Conservation (phyloP, 2,329 filamentous ascomycete genomes). For the Hortaea sp. region DNA sequence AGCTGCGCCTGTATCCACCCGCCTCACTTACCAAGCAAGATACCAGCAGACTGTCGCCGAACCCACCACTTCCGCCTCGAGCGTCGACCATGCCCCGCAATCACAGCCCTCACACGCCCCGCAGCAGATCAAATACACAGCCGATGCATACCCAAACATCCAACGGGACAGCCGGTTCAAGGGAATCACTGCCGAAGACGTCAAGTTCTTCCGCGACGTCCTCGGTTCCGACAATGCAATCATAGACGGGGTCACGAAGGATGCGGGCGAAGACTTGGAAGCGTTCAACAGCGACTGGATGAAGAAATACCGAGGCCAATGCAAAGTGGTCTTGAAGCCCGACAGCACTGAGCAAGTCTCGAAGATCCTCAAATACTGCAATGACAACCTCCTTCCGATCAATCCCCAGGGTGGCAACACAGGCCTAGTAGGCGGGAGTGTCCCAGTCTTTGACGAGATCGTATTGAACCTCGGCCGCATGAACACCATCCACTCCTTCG, state of each 20-base stretch:
- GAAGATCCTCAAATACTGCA: conserved; percentile 87
- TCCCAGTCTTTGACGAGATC: conserved; percentile 97
- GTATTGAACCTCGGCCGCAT: conserved; percentile 83
- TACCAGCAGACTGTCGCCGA: conserved; percentile 18
- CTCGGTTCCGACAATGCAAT: conserved; percentile 70
- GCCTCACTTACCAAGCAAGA: conserved; percentile 16
- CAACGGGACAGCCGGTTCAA: conserved; percentile 69
- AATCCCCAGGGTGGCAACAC: conserved; percentile 97
- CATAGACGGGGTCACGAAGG: conserved; percentile 69
- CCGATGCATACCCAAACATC: conserved; percentile 75
- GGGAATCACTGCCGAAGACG: conserved; percentile 64
- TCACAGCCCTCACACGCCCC: conserved; percentile 15
- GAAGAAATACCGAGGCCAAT: conserved; percentile 92
- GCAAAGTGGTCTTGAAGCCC: conserved; percentile 78
- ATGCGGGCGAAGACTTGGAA: conserved; percentile 71
- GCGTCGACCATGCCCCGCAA: conserved; percentile 19
- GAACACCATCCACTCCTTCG: conserved; percentile 85
- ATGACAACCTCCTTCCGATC: conserved; percentile 81
- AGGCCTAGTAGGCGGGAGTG: conserved; percentile 85
- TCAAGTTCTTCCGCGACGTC: conserved; percentile 71
- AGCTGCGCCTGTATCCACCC: conserved; percentile 5
- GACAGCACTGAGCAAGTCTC: conserved; percentile 78
- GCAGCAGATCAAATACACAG: conserved; percentile 61
- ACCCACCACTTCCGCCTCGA: conserved; percentile 20
- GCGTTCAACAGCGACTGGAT: conserved; percentile 98